phyloP scores from a whole-genome alignment of 1,139 yeast genomes.

The Schizosaccharomyces versatilis region DNA sequence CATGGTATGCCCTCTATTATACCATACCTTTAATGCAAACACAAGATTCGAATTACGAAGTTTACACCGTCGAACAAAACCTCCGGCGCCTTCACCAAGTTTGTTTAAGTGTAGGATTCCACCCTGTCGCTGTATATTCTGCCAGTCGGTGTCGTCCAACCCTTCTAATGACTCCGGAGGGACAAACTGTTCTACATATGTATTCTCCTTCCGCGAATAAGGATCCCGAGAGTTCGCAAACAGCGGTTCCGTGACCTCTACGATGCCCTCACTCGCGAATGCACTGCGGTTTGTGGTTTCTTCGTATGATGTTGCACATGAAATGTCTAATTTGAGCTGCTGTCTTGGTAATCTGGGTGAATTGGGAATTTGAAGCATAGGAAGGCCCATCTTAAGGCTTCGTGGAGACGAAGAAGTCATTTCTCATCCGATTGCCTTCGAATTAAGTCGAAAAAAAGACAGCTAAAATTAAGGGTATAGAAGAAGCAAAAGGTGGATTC shows the following conservation, averaged over 20 bases:
- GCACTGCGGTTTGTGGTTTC: too few species aligned
- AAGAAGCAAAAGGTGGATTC: too few species aligned
- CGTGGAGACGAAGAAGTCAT: too few species aligned
- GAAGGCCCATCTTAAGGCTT: too few species aligned
- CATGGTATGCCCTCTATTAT: background rate
- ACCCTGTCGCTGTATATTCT: background rate
- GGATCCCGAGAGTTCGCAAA: background rate
- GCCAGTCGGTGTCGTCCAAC: background rate
- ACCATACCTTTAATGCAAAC: constrained; percentile 5
- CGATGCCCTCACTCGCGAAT: background rate
- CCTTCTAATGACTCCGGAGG: background rate
- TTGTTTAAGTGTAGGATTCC: constrained; percentile 1
- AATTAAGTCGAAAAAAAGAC: too few species aligned
- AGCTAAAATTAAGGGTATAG: too few species aligned
- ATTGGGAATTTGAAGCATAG: too few species aligned
- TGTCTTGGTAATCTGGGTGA: too few species aligned
- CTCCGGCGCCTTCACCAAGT: constrained; percentile 7
- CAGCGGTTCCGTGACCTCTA: background rate
- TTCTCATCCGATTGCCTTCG: too few species aligned
- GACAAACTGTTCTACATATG: background rate
- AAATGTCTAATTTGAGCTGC: too few species aligned
- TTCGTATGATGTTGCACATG: too few species aligned
- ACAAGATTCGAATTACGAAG: constrained; percentile 2
- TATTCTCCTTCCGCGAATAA: background rate
- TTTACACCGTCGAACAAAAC: constrained; percentile 6